Evolutionary conservation across 345 rosid species (phyloP).

Genomic region (Citrus unshiu): DNA sequence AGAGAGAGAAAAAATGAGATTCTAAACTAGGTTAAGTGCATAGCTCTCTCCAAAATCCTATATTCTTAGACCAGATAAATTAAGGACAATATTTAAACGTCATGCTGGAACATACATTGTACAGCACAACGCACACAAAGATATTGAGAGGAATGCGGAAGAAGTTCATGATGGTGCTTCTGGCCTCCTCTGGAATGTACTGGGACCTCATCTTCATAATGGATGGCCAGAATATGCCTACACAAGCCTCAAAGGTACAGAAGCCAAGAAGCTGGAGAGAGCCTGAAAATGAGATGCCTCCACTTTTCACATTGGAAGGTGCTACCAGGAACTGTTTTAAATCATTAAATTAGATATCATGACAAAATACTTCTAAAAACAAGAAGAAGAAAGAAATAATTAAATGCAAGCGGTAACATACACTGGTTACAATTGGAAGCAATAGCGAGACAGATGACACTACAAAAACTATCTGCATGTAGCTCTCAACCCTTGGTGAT

Average conservation of each 20-base stretch:
- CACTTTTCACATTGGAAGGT: constrained; percentile 67
- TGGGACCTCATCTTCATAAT: constrained; percentile 99
- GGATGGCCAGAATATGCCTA: constrained; percentile 95
- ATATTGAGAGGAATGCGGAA: constrained; percentile 94
- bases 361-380: not conserved
- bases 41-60: not conserved
- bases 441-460: constrained; percentile 67
- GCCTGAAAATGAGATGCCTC: constrained; percentile 67
- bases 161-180: constrained; percentile 99
- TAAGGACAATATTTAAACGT: not conserved
- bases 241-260: constrained; percentile 91
- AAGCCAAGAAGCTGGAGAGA: constrained; percentile 82
- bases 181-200: constrained; percentile 95
- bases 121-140: constrained; percentile 83
- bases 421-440: constrained; percentile 78
- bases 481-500: constrained; percentile 73
- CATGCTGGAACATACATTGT: constrained; percentile 59
- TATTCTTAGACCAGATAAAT: not conserved
- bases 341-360: constrained; percentile 8
- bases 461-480: constrained; percentile 85
- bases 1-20: not conserved
- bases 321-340: constrained; percentile 58
- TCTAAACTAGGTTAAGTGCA: not conserved
- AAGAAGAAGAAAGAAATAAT: constrained; percentile 1
- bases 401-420: constrained; percentile 25